A percentile compares a stretch with the other conserved stretches of the same genome.
Conservation (phyloP, 2,329 filamentous ascomycete genomes). For the Sclerotinia glacialis region DNA sequence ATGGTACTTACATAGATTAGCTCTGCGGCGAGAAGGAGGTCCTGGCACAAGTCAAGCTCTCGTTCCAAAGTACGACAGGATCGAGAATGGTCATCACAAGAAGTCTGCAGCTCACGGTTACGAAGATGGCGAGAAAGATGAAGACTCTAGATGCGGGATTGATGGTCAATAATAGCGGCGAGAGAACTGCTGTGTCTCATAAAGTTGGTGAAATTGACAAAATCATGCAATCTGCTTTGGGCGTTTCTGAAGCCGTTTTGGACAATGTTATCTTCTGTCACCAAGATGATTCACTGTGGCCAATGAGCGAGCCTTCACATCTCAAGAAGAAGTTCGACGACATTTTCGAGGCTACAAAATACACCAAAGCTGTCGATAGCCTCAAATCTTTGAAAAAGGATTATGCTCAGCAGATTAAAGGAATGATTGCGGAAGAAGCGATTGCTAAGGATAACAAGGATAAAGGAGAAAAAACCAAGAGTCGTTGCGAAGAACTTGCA, state of each 20-base stretch:
- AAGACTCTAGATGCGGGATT: constrained; percentile 85
- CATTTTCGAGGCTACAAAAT: constrained; percentile 96
- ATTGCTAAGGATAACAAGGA: constrained; percentile 83
- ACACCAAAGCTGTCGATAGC: constrained; percentile 95
- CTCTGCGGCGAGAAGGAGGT: constrained; percentile 84
- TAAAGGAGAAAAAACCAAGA: constrained; percentile 70
- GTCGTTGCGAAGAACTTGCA: constrained; percentile 61
- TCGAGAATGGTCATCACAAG: constrained; percentile 79
- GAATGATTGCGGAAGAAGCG: constrained; percentile 70
- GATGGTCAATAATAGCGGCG: constrained; percentile 72
- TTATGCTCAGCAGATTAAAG: constrained; percentile 70
- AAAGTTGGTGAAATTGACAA: constrained; percentile 78
- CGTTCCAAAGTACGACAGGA: constrained; percentile 76
- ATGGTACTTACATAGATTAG: constrained; percentile 41
- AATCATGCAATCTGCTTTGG: constrained; percentile 80
- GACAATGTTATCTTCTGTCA: constrained; percentile 98
- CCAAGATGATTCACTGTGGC: constrained; percentile 96
- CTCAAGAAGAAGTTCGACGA: constrained; percentile 96
- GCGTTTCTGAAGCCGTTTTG: constrained; percentile 84
- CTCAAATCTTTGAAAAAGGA: constrained; percentile 84
- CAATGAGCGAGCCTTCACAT: constrained; percentile 79
- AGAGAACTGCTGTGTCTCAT: constrained; percentile 74
- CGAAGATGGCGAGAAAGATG: constrained; percentile 64
- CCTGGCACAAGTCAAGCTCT: constrained; percentile 84
- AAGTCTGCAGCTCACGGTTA: constrained; percentile 80